Conservation (phyloP, 495 filamentous ascomycete genomes). For the Lichina pygmaea region DNA sequence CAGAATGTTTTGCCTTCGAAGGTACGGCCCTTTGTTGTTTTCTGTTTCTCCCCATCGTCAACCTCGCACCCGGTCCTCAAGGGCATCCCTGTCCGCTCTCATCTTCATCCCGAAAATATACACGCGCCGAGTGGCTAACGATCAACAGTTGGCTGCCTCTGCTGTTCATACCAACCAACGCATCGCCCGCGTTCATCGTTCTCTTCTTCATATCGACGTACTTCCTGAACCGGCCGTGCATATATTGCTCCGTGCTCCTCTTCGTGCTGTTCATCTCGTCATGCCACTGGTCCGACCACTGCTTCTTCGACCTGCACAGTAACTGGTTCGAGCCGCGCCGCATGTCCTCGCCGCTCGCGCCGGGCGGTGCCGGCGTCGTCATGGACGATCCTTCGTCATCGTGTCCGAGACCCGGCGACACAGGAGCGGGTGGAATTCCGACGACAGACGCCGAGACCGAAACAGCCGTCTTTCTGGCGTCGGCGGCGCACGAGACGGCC, state of each 20-base stretch:
- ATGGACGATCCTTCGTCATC: constrained; percentile 6
- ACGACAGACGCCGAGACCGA: too few relatives aligned
- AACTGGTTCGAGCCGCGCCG: constrained; percentile 61
- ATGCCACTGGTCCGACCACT: constrained; percentile 75
- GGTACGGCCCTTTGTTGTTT: background rate
- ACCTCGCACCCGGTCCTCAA: background rate
- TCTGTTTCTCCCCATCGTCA: background rate
- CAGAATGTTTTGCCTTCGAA: constrained; percentile 2
- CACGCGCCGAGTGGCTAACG: background rate
- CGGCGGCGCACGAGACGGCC: constrained; percentile 37
- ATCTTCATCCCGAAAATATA: background rate
- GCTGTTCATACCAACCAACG: constrained; percentile 52
- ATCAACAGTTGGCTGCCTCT: constrained; percentile 35
- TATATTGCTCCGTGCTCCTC: constrained; percentile 75
- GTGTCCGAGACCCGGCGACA: constrained; percentile 14
- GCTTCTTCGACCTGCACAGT: constrained; percentile 59
- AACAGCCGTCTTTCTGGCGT: constrained; percentile 18
- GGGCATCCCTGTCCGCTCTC: background rate
- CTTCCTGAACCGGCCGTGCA: constrained; percentile 67
- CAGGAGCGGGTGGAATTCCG: constrained; percentile 7
- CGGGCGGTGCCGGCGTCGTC: constrained; percentile 5
- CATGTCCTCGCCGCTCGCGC: constrained; percentile 10
- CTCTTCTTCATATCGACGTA: constrained; percentile 79
- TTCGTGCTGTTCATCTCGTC: constrained; percentile 71
- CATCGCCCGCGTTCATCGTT: constrained; percentile 63